A percentile compares a stretch with the other conserved stretches of the same genome.
These are phyloP conservation scores for Colletotrichum chlorophyti DNA, from an alignment of 2,329 filamentous ascomycete genomes.

Conservation along the genomic window DNA sequence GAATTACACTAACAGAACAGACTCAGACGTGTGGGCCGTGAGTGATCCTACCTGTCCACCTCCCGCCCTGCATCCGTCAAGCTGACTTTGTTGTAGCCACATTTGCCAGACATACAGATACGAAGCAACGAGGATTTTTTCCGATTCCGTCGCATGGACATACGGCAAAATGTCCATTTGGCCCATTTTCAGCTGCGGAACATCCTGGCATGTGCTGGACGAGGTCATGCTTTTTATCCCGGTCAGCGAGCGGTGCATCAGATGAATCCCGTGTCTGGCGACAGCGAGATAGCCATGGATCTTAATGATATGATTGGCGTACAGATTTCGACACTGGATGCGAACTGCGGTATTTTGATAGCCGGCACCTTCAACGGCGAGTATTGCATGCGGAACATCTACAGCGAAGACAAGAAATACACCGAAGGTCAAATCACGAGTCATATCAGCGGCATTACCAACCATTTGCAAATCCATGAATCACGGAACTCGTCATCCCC, in stretches of 20 bases:
- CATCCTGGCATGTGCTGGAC: constrained; percentile 62
- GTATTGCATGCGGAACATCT: constrained; percentile 56
- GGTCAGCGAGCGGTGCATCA: constrained; percentile 55
- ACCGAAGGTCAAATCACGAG: constrained; percentile 56
- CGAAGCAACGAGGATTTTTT: constrained; percentile 58
- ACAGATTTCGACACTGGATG: constrained; percentile 58
- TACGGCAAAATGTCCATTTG: constrained; percentile 59
- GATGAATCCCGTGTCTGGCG: constrained; percentile 57
- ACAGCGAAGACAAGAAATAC: constrained; percentile 45
- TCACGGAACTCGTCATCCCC: constrained; percentile 59
- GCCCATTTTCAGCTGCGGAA: constrained; percentile 74
- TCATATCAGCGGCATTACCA: constrained; percentile 64
- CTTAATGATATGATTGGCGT: constrained; percentile 47
- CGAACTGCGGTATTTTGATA: constrained; percentile 61
- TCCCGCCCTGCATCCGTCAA: not conserved
- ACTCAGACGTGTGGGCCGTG: constrained; percentile 56
- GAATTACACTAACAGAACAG: constrained; percentile 63
- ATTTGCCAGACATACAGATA: constrained; percentile 41
- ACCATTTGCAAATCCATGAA: constrained; percentile 66
- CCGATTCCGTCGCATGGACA: constrained; percentile 63
- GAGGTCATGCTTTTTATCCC: constrained; percentile 64
- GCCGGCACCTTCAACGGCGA: constrained; percentile 65
- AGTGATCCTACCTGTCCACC: constrained; percentile 38
- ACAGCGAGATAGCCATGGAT: constrained; percentile 51
- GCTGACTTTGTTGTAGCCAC: constrained; percentile 17